Evolutionary conservation across 306 rosid species (phyloP), one percentile per base, ranked within the genome.

Genomic region (Boehmeria nivea): DNA sequence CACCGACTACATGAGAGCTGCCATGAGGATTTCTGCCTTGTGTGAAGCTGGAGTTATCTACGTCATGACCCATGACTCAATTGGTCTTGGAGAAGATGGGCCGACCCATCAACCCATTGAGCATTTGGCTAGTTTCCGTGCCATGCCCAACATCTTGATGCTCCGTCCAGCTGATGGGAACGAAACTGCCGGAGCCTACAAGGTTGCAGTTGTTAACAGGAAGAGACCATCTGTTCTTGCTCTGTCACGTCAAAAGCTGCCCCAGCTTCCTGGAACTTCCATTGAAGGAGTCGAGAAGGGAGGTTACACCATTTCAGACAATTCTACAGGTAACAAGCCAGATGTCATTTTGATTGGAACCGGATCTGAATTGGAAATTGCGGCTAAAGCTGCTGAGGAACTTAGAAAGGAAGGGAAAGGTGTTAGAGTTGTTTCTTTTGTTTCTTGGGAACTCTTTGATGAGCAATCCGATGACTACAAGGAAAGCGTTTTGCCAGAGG

Each of bases 41-140:
- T 61, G 80, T 4, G 85, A 72, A 62, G 69, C 89, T 7, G 63
- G 96, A 46, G 99, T 91, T 10, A 87, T 91, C 59, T 84, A 91
- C 19, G 87, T 91, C 47, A 91, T 91, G 99, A 91, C 99, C 50
- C 99, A 91, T 2, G 99, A 91, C 72, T 91, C 99, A 3, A 93
- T 93, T 37, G 99, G 99, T 37, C 96, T 93, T 3, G 99, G 99
- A 67, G 99, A 93, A 77, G 99, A 93, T 53, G 99, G 99, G 1
- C 99, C 99, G n/a, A 93, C 99, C 72, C 99, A 93, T 68, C 99
- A 93, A 60, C 99, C 99, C 12, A 70, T 93, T 23, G 99, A 93
- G 76, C 99, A 93, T 64, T 55, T 93, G 57, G 99, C 99, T 50
- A 93, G 99, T 73, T 87, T 93, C 82, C 80, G 99, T 53, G 99